phyloP scores from a whole-genome alignment of 441 rosid genomes.

The Metrosideros polymorpha region DNA sequence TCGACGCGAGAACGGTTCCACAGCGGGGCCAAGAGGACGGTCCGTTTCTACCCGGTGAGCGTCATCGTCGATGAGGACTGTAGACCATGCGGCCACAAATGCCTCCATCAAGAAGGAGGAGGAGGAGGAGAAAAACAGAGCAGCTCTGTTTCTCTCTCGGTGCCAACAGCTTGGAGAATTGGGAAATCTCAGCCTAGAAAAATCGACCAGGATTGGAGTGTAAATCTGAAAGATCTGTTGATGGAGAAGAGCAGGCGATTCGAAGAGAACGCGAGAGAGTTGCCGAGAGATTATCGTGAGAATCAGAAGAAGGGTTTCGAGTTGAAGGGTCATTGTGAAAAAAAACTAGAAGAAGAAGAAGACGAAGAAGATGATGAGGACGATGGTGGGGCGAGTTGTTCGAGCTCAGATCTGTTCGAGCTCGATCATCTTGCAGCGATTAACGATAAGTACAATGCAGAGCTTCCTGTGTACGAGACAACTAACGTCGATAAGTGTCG shows the following conservation, averaged over 20 bases:
- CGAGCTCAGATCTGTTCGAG: slow-evolving; percentile 12
- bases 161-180: background rate
- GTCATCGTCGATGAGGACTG: background rate
- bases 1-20: background rate
- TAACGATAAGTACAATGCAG: background rate
- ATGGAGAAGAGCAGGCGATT: background rate
- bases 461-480: background rate
- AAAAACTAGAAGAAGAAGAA: background rate
- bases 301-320: background rate
- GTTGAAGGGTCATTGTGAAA: background rate
- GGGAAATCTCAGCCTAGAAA: background rate
- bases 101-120: background rate
- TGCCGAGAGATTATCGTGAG: background rate
- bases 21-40: background rate
- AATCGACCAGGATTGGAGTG: background rate
- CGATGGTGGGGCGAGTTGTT: background rate
- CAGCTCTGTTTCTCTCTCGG: background rate
- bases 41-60: slow-evolving; percentile 4
- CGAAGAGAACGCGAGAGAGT: background rate
- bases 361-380: background rate
- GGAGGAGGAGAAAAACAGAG: background rate
- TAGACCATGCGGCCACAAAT: background rate
- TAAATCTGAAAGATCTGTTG: background rate
- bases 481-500: background rate
- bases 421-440: background rate